phyloP scores from a whole-genome alignment of 2,329 filamentous ascomycete species.

The Exutisphaerella laricina region DNA sequence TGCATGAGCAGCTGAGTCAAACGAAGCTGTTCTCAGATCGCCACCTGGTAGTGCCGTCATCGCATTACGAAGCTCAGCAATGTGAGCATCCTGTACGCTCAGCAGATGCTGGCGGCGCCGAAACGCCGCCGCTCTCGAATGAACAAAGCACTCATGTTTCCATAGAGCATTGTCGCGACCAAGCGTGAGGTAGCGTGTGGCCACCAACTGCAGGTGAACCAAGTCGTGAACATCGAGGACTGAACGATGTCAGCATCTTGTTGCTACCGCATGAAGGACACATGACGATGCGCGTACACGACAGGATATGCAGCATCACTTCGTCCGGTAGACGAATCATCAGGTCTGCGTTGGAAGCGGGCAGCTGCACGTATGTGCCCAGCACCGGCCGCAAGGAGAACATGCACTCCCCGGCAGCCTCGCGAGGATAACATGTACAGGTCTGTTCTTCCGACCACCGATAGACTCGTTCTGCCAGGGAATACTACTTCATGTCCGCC shows the following conservation, averaged over 20 bases:
- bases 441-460: no score
- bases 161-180: slow-evolving; percentile 72
- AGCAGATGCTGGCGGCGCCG: slow-evolving; percentile 48
- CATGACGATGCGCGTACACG: slow-evolving; percentile 31
- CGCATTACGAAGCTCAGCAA: slow-evolving; percentile 40
- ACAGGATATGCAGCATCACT: slow-evolving; percentile 40
- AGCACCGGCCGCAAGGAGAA: slow-evolving; percentile 7
- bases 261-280: neutral
- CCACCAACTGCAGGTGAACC: slow-evolving; percentile 64
- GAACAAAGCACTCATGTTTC: slow-evolving; percentile 67
- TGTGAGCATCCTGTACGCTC: slow-evolving; percentile 37
- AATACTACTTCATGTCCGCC: no score
- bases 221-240: slow-evolving; percentile 61
- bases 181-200: slow-evolving; percentile 58
- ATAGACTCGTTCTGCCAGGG: no score
- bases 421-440: no score
- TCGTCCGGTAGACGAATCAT: slow-evolving; percentile 36
- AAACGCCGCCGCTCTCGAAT: slow-evolving; percentile 60
- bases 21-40: slow-evolving; percentile 18
- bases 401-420: no score
- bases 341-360: slow-evolving; percentile 1
- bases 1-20: slow-evolving; percentile 18
- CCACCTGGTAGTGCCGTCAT: slow-evolving; percentile 31
- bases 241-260: slow-evolving; percentile 32
- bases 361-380: slow-evolving; percentile 6